Base-by-base conservation (phyloP, 1,284 basidiomycete species). In the Takashimella tepidaria region DNA sequence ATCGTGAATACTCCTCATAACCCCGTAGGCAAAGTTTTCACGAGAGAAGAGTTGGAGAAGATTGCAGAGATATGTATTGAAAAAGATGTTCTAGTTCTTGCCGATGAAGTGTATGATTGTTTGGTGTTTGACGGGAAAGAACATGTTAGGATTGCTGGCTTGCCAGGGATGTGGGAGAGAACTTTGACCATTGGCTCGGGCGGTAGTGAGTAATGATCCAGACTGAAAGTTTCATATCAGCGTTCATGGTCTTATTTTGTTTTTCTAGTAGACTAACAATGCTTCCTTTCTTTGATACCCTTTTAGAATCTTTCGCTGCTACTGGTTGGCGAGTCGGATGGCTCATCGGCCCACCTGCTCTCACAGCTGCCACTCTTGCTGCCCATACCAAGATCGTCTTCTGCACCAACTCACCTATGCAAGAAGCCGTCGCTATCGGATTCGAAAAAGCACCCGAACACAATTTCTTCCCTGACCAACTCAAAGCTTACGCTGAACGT, bases 81-180 rank as follows among this genome's bases (percentile, higher is more conserved):
- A 77, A 87, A 89, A 75, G 92, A 99, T 72, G 80, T 98, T 16
- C 77, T 99, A 40, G 87, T 98, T 24, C 87, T 98, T 79, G 80
- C 92, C 1, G 96, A 99, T 75, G 96, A 99, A 83, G 93, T 97
- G 86, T 99, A 99, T 74, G 96, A 99, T 68, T 89, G 87, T 67
- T 83, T 99, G 31, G 85, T 93, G 4, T 97, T 87, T 67, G 90
- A 95, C 64, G 84, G 81, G 45, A 85, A 87, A 63, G 83, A 93
- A 68, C 96, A 98, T 73, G 79, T 92, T 53, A 86, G 93, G 50
- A 88, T 98, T 62, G 95, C 95, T 3, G 88, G 81, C 24, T 80
- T 97, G 25, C 92, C 91, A 8, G 89, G 91, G n/a, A 96, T 98
- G 92, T 98, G 93, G 93, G 90, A 98, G 61, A 85, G 89, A 41